These are phyloP conservation scores for Geoglossum cookeanum DNA, from an alignment of 2,329 filamentous ascomycete genomes.

Conservation along the genomic window DNA sequence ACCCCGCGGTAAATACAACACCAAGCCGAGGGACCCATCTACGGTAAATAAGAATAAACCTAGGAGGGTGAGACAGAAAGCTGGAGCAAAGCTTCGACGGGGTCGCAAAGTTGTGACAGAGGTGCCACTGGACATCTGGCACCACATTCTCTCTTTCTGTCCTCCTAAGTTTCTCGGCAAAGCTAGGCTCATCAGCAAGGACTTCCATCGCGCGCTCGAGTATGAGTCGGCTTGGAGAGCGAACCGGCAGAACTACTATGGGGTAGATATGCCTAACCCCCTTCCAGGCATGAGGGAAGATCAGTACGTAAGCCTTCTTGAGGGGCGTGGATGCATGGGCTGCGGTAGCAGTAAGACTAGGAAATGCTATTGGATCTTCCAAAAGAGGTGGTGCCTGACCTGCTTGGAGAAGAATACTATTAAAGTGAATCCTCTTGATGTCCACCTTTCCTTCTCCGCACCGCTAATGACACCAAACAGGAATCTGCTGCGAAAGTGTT, in stretches of 20 bases:
- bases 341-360: constrained; percentile 3
- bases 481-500: constrained; percentile 1
- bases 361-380: constrained; percentile 7
- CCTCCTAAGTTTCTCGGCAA: constrained; percentile 1
- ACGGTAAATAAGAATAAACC: background rate
- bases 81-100: background rate
- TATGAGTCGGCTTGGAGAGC: constrained; percentile 5
- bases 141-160: constrained; percentile 3
- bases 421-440: background rate
- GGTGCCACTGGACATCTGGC: constrained; percentile 4
- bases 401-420: constrained; percentile 6
- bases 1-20: background rate
- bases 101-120: background rate
- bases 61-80: background rate
- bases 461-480: background rate
- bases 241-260: constrained; percentile 4
- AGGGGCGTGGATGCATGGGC: constrained; percentile 6
- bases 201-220: background rate
- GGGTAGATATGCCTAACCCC: constrained; percentile 5
- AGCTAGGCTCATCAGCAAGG: constrained; percentile 3
- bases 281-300: constrained; percentile 6
- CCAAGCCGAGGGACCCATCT: background rate
- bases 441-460: background rate
- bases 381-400: constrained; percentile 3
- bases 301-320: constrained; percentile 4